Evolutionary conservation across 306 rosid genomes (phyloP).

Genomic region (Quercus cerris): DNA sequence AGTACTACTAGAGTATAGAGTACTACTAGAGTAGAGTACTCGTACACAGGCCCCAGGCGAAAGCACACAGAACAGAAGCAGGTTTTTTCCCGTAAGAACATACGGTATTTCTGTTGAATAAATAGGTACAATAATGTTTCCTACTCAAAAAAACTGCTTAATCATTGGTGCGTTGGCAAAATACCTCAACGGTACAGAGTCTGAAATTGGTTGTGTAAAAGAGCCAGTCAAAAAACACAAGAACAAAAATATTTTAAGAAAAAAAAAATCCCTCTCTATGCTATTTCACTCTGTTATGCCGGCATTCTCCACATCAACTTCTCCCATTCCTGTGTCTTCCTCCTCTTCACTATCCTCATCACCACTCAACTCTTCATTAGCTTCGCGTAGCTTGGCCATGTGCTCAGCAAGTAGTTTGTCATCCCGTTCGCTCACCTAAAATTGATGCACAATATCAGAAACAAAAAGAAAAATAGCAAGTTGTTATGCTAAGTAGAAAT

Average conservation of each 20-base stretch:
- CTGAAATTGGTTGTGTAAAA: conserved; percentile 23
- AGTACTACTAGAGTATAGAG: too few relatives aligned
- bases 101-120: too few relatives aligned
- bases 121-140: too few relatives aligned
- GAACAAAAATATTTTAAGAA: conserved; percentile 4
- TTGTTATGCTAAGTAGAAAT: not conserved
- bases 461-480: not conserved
- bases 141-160: too few relatives aligned
- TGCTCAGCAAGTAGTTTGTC: conserved; percentile 80
- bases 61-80: too few relatives aligned
- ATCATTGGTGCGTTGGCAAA: too few relatives aligned
- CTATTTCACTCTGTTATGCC: conserved; percentile 61
- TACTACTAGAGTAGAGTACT: too few relatives aligned
- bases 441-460: conserved; percentile 31
- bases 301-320: conserved; percentile 66
- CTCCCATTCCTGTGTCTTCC: conserved; percentile 97
- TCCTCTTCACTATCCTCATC: conserved; percentile 94
- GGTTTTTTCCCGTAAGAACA: too few relatives aligned
- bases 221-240: not conserved
- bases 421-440: conserved; percentile 88
- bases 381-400: conserved; percentile 79
- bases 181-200: conserved; percentile 27
- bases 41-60: too few relatives aligned
- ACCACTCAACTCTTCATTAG: conserved; percentile 73
- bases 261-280: conserved; percentile 16